Evolutionary conservation across 169 alveolate species (phyloP), one percentile per base, ranked within the genome.

Genomic region (Cardiosporidium cionae): DNA sequence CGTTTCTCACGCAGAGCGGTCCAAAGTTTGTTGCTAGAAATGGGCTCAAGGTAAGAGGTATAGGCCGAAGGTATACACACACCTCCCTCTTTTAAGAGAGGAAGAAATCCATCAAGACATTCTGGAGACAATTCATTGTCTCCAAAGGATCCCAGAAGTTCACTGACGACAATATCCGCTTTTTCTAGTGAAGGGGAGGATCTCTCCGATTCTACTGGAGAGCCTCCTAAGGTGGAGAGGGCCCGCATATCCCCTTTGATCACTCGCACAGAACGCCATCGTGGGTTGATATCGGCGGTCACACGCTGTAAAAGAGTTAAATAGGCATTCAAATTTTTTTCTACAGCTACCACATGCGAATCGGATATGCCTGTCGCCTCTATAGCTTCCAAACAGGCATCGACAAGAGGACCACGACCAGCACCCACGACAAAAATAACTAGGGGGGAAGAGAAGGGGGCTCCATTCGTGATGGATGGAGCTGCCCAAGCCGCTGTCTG

Each of bases 61-160:
- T 89, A 83, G 37, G 79, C 74, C 23, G 72, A 54, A 9, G 95
- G 95, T 32, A 90, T 84, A 68, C 79, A 84, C 3, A 87, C 76
- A 0, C 92, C 81, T 16, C 9, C 58, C 70, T 52, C 36, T 31
- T 36, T 65, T 72, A 87, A 70, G 69, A 70, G 81, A 52, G 70
- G 65, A 66, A 84, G 79, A 36, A 89, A 85, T 32, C 91, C 87
- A 7, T 70, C 74, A n/a, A 91, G 76, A 65, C 95, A 91, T 72
- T 91, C 95, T 7, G 94, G 93, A 23, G 89, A 82, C 0, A 91
- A 79, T 68, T 91, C 95, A 72, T 91, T 91, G 74, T 87, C 94
- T 52, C 93, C 93, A 70, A 89, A 87, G 54, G 90, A 78, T 33
- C 96, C 96, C 2, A 89, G 69, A 34, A 89, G 74, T 70, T 91